Evolutionary conservation across 257 asterid genomes (phyloP), one percentile per base, ranked within the genome.

Genomic region (Salvia miltiorrhiza): DNA sequence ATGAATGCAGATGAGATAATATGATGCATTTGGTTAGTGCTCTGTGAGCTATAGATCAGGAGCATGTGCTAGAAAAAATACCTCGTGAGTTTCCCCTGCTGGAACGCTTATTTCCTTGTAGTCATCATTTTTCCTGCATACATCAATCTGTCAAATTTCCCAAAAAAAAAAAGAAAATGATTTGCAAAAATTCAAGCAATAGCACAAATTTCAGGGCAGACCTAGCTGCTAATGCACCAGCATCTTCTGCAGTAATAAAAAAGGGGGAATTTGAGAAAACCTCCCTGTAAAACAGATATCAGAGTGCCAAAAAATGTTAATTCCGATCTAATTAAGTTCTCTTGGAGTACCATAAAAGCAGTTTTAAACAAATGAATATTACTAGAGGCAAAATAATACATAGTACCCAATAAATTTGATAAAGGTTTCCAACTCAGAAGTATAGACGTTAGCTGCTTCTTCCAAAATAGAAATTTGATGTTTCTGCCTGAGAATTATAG

Each of bases 241-340:
- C 90, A 72, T 89, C 97, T 72, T 89, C 96, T 13, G 99, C 97
- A 44, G 83, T 75, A 69, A 94, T 91, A 72, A 94, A 83, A 78
- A 93, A 94, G 26, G 99, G 99, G 68, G 99, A 85, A 75, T 94
- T 94, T 32, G 88, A 71, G 80, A 94, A 86, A 63, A 94, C 88
- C 62, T 86, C 96, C 82, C 99, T 94, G 93, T 62, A 73, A 72
- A 72, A 77, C 63, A 74, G 63, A 67, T 30, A 70, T 37, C 49
- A 58, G 48, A 65, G 37, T 24, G 48, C 45, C 69, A 77, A 56
- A 41, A 62, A 79, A 24, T 65, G 60, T 35, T 10, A 65, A 70
- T 32, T 53, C 56, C 26, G 24, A 33, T 45, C 43, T 30, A 26
- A 32, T 67, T 16, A 47, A 53, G 4, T 23, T 58, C 39, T 28